Evolutionary conservation across 495 filamentous ascomycete species (phyloP), one percentile per base, ranked within the genome.

Genomic region (Pyronema omphalodes): DNA sequence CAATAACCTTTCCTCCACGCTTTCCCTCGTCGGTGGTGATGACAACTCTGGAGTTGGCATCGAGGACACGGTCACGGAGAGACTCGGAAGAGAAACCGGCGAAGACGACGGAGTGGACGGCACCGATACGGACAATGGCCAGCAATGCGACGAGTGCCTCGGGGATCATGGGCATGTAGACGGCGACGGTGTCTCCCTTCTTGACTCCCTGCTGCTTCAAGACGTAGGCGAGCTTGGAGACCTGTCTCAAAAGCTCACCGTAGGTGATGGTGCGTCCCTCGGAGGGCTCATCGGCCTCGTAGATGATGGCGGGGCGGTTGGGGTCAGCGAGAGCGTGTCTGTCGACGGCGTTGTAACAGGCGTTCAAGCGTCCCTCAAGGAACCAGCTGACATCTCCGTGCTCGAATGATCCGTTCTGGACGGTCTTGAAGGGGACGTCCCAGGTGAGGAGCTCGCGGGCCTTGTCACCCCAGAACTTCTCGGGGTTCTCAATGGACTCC

Each of bases 121-220:
- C 91, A 60, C 91, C 91, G 58, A 99, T 93, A 67, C 91, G 83
- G 19, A 79, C 72, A 66, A 87, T 91, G 44, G 93, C 91, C 19
- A 99, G 74, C 71, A 99, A 83, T 33, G 93, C 82, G 63, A 96
- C 73, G 49, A 96, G 56, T 3, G 91, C 91, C 69, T 96, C 93
- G 36, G 91, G 91, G 66, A 99, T 89, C 91, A 99, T 99, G 67
- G 91, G 91, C 55, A 99, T 73, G 74, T 99, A 99, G 61, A 99
- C 80, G 51, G 86, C 93, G 44, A 99, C 88, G 3, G 89, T 93
- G 68, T 99, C 93, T 36, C 91, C 91, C 75, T 95, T 96, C 74
- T 84, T 82, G 53, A 99, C 89, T 55, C 91, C 93, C 78, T 93
- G 86, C 73, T 85, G 74, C 74, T 85, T 91, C 57, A 99, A 75